Evolutionary conservation across 768 basidiomycete species (phyloP).

Genomic region (Ramaria rubella): DNA sequence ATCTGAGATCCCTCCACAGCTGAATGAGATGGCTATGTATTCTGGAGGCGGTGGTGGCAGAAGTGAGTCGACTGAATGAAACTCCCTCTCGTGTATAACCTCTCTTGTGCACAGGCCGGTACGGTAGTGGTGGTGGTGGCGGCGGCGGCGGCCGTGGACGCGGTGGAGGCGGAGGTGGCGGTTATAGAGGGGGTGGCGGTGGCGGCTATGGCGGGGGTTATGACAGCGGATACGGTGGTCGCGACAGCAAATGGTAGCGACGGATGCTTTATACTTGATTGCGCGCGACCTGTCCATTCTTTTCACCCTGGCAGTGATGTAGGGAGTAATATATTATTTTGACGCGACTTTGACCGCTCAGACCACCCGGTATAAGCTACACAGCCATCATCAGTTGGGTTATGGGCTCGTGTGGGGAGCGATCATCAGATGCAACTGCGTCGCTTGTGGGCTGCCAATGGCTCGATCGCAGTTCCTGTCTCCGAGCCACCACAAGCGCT

Average conservation of each 20-base stretch:
- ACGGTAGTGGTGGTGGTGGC: constrained; percentile 39
- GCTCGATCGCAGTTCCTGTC: no score
- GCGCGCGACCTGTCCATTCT: not conserved
- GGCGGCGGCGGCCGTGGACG: constrained; percentile 14
- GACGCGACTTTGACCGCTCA: no score
- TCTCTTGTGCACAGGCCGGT: constrained; percentile 44
- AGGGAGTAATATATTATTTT: no score
- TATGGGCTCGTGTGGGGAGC: no score
- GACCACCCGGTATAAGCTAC: no score
- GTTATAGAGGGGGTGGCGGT: constrained; percentile 37
- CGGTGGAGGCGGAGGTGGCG: constrained; percentile 27
- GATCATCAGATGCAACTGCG: no score
- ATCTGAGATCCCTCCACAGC: constrained; percentile 75
- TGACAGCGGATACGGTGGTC: constrained; percentile 19
- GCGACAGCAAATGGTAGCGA: constrained; percentile 12
- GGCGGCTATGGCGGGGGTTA: constrained; percentile 38
- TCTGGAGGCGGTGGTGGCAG: constrained; percentile 75
- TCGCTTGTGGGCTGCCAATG: no score
- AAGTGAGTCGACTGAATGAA: constrained; percentile 35
- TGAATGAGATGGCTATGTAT: constrained; percentile 90
- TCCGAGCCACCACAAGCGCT: no score
- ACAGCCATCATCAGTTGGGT: no score
- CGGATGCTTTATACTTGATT: not conserved
- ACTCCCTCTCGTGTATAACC: constrained; percentile 11
- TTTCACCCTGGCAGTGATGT: no score